Conservation (phyloP, 768 basidiomycete species). For the Lanmaoa pseudosensibilis region DNA sequence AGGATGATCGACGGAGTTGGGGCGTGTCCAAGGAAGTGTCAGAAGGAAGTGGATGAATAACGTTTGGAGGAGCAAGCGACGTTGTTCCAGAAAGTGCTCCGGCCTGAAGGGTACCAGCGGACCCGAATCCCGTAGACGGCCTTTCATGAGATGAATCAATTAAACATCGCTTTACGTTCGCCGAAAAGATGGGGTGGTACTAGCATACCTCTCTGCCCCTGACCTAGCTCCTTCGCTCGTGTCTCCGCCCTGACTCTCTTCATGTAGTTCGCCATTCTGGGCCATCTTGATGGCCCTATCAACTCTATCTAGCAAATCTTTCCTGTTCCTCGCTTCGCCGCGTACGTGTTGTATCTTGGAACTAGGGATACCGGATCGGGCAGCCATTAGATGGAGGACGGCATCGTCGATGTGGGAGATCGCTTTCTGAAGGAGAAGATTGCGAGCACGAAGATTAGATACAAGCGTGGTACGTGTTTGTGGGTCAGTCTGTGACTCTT, state of each 20-base stretch:
- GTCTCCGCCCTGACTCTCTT: slow-evolving; percentile 4
- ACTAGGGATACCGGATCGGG: slow-evolving; percentile 33
- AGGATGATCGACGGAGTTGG: slow-evolving; percentile 31
- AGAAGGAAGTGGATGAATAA: slow-evolving; percentile 1
- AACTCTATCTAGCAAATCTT: slow-evolving; percentile 31
- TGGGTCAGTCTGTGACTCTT: slow-evolving; percentile 9
- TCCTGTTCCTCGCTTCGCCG: slow-evolving; percentile 31
- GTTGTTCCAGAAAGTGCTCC: slow-evolving; percentile 5
- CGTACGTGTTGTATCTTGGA: slow-evolving; percentile 33
- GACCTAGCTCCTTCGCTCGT: background rate
- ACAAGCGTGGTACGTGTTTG: slow-evolving; percentile 23
- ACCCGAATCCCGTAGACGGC: background rate
- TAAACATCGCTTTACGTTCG: slow-evolving; percentile 4
- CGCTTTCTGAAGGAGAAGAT: slow-evolving; percentile 33
- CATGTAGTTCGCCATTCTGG: slow-evolving; percentile 14
- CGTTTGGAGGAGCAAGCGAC: background rate
- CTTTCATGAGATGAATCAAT: slow-evolving; percentile 16
- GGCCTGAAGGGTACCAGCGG: background rate
- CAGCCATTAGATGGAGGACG: slow-evolving; percentile 30
- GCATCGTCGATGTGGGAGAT: slow-evolving; percentile 35
- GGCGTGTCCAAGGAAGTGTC: slow-evolving; percentile 12
- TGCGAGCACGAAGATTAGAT: slow-evolving; percentile 31
- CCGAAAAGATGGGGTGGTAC: background rate
- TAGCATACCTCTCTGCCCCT: slow-evolving; percentile 18
- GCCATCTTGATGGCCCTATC: slow-evolving; percentile 33